phyloP scores from a whole-genome alignment of 73 alveolate species.

The Tetrahymena borealis region DNA sequence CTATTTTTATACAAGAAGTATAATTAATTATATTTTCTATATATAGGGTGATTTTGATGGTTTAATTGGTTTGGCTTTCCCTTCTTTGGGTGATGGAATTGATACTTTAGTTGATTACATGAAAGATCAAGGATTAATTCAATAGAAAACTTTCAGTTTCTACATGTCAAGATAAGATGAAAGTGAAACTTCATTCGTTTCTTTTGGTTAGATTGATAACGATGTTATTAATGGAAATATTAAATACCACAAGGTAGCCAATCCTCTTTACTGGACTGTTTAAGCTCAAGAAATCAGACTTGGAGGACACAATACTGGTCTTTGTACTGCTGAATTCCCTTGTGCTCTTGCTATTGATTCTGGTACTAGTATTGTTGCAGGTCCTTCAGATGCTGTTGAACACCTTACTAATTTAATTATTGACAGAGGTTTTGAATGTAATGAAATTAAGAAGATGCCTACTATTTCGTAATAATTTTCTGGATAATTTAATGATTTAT shows the following conservation, averaged over 20 bases:
- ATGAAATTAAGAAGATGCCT: not conserved
- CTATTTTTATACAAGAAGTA: too few relatives aligned
- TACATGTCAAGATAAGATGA: conserved; percentile 3
- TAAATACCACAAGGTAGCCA: conserved; percentile 3
- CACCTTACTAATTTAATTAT: not conserved
- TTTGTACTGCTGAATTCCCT: not conserved
- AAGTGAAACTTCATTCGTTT: not conserved
- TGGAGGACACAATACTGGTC: conserved; percentile 6
- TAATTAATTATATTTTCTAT: not conserved
- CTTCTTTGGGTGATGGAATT: not conserved
- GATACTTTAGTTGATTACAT: conserved; percentile 18
- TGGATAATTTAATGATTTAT: not conserved
- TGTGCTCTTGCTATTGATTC: conserved; percentile 10
- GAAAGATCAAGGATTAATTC: not conserved
- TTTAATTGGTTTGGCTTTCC: conserved; percentile 13
- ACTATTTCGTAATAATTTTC: not conserved
- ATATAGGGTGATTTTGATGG: conserved; percentile 17
- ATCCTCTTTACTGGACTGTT: conserved; percentile 7
- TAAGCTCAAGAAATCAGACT: conserved; percentile 13
- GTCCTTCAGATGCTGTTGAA: not conserved
- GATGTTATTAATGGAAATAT: not conserved
- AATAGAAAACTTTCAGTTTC: conserved; percentile 5
- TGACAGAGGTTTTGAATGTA: not conserved
- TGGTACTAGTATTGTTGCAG: conserved; percentile 11
- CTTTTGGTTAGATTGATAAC: conserved; percentile 5